Evolutionary conservation across 140 eudicot species (phyloP).

Genomic region (Stevia rebaudiana): DNA sequence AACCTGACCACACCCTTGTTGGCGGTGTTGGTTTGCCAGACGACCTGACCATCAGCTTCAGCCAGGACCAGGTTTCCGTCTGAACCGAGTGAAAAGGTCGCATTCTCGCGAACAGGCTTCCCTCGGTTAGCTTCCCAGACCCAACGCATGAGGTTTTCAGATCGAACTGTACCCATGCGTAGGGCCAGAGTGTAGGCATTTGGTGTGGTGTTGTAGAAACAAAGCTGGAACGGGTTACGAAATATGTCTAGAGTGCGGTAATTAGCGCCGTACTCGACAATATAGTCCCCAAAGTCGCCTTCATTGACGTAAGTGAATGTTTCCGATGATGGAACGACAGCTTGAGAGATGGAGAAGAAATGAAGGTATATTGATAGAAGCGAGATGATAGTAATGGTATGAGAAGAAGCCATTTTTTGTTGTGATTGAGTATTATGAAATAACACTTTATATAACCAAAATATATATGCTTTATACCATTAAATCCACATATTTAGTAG

Average conservation of each 20-base stretch:
- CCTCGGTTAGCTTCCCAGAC: conserved; percentile 71
- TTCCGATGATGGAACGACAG: conserved; percentile 34
- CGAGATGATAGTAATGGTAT: too few species aligned
- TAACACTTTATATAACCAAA: too few species aligned
- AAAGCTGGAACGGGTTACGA: conserved; percentile 45
- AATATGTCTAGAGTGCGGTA: too few species aligned
- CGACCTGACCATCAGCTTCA: conserved; percentile 40
- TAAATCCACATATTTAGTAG: too few species aligned
- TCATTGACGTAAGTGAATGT: conserved; percentile 45
- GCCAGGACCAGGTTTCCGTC: conserved; percentile 60
- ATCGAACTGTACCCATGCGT: conserved; percentile 38
- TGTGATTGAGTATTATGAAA: too few species aligned
- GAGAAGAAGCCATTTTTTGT: too few species aligned
- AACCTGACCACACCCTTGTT: conserved; percentile 54
- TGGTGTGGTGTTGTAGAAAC: conserved; percentile 69
- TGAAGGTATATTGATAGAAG: too few species aligned
- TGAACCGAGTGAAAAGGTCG: conserved; percentile 40
- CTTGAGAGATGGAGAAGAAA: conserved; percentile 10
- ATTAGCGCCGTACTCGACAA: conserved; percentile 37
- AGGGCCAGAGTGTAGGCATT: conserved; percentile 47
- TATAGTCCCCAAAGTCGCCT: conserved; percentile 48
- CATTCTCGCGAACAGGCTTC: conserved; percentile 46
- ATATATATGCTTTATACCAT: too few species aligned
- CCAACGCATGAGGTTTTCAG: conserved; percentile 45
- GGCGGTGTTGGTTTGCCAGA: conserved; percentile 50